Evolutionary conservation across 192 early-diverging fungal genomes (phyloP).

Genomic region (Mortierella claussenii): DNA sequence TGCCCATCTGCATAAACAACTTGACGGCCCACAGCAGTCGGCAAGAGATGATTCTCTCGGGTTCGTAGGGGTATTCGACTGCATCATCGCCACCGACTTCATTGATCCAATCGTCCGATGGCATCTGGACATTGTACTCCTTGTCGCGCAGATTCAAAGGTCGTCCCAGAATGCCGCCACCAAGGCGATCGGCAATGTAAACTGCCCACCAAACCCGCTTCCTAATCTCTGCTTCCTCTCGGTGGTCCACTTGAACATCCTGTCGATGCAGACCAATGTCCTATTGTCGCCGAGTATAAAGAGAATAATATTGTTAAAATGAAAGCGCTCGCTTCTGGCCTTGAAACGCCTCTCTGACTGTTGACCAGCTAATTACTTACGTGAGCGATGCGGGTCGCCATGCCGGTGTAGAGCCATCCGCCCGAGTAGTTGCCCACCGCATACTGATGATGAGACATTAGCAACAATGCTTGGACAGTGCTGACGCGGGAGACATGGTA

Average conservation of each 20-base stretch:
- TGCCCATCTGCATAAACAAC: slow-evolving; percentile 53
- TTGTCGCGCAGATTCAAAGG: slow-evolving; percentile 52
- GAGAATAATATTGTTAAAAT: too few relatives aligned
- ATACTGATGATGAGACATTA: slow-evolving; percentile 77
- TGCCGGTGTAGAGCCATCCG: slow-evolving; percentile 79
- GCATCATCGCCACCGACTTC: slow-evolving; percentile 38
- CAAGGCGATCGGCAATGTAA: slow-evolving; percentile 48
- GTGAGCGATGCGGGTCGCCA: slow-evolving; percentile 64
- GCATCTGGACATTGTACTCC: slow-evolving; percentile 53
- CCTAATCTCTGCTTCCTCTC: slow-evolving; percentile 49
- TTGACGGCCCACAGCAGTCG: slow-evolving; percentile 47
- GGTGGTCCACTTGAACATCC: slow-evolving; percentile 43
- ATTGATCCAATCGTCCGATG: slow-evolving; percentile 47
- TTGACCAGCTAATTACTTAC: slow-evolving; percentile 12
- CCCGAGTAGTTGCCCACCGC: slow-evolving; percentile 73
- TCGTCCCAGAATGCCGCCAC: slow-evolving; percentile 45
- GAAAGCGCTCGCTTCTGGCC: too few relatives aligned
- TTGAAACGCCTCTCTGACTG: background rate
- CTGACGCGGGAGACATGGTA: slow-evolving; percentile 69
- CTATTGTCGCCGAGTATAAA: too few relatives aligned
- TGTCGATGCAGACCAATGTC: slow-evolving; percentile 52
- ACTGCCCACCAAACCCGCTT: slow-evolving; percentile 52
- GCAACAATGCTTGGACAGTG: slow-evolving; percentile 71
- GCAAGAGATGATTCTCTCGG: slow-evolving; percentile 48
- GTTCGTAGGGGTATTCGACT: slow-evolving; percentile 48